Conservation (phyloP, 2,329 filamentous ascomycete genomes). For the Sporothrix humicola region DNA sequence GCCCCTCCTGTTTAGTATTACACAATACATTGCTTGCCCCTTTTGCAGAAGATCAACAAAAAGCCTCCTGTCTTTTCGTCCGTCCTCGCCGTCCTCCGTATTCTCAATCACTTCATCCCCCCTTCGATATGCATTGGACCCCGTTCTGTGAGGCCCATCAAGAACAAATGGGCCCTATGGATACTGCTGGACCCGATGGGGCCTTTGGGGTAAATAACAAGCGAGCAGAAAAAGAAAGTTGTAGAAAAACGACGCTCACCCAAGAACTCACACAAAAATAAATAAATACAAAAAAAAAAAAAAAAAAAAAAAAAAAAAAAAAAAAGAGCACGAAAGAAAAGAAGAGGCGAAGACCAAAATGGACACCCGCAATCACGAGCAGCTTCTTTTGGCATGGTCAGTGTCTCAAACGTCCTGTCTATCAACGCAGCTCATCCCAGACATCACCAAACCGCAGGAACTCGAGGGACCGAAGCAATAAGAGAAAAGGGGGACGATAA, state of each 20-base stretch:
- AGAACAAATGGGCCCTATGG: not conserved
- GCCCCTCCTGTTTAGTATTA: not conserved
- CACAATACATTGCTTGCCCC: not conserved
- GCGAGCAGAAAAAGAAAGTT: not conserved
- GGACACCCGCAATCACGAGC: constrained; percentile 14
- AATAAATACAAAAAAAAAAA: not conserved
- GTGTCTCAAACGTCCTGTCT: not conserved
- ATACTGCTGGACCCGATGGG: not conserved
- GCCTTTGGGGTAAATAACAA: constrained; percentile 8
- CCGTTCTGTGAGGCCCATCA: constrained; percentile 5
- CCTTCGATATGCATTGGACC: not conserved
- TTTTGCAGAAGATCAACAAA: constrained; percentile 16
- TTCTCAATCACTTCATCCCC: constrained; percentile 8
- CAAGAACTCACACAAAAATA: not conserved
- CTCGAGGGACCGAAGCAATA: not conserved
- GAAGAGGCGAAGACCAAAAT: too few species aligned
- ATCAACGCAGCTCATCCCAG: not conserved
- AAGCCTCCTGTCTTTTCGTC: not conserved
- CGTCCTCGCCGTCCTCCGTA: constrained; percentile 5
- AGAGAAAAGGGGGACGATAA: not conserved
- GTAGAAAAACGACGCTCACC: not conserved
- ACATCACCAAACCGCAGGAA: not conserved
- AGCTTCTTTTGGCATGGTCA: not conserved
- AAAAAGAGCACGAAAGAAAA: not conserved
- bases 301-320: not conserved